Evolutionary conservation across 2,329 filamentous ascomycete genomes (phyloP).

Genomic region (Curvularia verruculosa): DNA sequence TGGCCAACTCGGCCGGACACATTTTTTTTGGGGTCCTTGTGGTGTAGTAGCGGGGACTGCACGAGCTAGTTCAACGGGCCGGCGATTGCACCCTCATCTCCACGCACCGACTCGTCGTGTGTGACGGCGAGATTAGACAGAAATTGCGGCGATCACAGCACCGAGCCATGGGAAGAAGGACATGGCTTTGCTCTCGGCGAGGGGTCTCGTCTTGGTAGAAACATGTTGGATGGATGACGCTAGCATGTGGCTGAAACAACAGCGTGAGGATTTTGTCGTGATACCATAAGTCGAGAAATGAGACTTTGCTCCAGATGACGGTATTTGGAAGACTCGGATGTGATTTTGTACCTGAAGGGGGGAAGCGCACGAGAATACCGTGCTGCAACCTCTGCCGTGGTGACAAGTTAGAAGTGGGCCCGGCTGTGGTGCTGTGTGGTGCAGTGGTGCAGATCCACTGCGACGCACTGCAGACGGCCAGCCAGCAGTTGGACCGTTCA

Average conservation of each 20-base stretch:
- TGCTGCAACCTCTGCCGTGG: background rate
- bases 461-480: background rate
- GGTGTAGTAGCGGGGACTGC: constrained; percentile 12
- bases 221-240: constrained; percentile 10
- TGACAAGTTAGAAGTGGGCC: constrained; percentile 4
- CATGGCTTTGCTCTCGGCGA: constrained; percentile 17
- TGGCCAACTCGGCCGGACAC: constrained; percentile 17
- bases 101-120: constrained; percentile 15
- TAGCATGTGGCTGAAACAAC: constrained; percentile 9
- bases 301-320: background rate
- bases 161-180: constrained; percentile 15
- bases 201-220: constrained; percentile 16
- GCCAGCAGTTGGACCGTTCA: constrained; percentile 2
- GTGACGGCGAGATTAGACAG: constrained; percentile 11
- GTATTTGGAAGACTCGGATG: background rate
- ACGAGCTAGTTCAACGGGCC: constrained; percentile 34
- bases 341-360: constrained; percentile 13
- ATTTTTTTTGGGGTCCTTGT: constrained; percentile 18
- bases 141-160: constrained; percentile 23
- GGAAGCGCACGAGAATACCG: constrained; percentile 3
- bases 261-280: constrained; percentile 1
- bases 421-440: background rate
- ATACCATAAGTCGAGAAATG: constrained; percentile 3
- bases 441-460: constrained; percentile 1
- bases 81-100: constrained; percentile 19